Conservation (phyloP, 139 green algal species). For the Coelastrella sp. region DNA sequence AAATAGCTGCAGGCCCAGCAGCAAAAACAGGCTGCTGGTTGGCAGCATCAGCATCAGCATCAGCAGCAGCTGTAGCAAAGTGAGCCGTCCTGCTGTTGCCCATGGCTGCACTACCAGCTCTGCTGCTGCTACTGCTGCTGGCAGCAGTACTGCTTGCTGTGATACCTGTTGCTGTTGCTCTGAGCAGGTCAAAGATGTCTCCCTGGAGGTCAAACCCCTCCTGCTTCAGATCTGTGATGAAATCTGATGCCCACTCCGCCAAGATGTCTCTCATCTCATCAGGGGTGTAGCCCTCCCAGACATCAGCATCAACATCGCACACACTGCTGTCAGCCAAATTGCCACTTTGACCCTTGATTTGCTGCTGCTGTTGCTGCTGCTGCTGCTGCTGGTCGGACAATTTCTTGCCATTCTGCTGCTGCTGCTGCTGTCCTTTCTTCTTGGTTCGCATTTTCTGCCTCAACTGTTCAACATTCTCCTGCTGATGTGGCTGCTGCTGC, state of each 20-base stretch:
- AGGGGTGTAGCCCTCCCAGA: neutral
- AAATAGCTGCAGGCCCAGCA: slow-evolving; percentile 25
- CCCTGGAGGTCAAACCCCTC: neutral
- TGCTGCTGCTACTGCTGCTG: slow-evolving; percentile 1
- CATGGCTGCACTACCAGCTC: neutral
- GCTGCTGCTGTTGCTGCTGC: neutral
- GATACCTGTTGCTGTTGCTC: neutral
- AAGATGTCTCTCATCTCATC: neutral
- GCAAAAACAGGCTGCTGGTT: neutral
- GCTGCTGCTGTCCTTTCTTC: neutral
- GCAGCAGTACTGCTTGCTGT: neutral
- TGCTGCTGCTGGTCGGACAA: neutral
- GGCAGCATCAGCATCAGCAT: neutral
- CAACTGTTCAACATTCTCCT: neutral
- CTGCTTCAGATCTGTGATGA: neutral
- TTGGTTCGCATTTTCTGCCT: neutral
- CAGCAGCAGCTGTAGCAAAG: no score
- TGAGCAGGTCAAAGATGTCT: slow-evolving; percentile 1
- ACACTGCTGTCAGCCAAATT: neutral
- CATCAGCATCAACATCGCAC: neutral
- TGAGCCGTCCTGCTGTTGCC: no score
- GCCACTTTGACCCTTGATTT: neutral
- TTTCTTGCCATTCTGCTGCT: neutral
- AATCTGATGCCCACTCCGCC: neutral
- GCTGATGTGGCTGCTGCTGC: neutral